A percentile compares a stretch with the other conserved stretches of the same genome.
These are phyloP conservation scores for Suillus lakei DNA, from an alignment of 768 basidiomycete genomes.

Conservation along the genomic window DNA sequence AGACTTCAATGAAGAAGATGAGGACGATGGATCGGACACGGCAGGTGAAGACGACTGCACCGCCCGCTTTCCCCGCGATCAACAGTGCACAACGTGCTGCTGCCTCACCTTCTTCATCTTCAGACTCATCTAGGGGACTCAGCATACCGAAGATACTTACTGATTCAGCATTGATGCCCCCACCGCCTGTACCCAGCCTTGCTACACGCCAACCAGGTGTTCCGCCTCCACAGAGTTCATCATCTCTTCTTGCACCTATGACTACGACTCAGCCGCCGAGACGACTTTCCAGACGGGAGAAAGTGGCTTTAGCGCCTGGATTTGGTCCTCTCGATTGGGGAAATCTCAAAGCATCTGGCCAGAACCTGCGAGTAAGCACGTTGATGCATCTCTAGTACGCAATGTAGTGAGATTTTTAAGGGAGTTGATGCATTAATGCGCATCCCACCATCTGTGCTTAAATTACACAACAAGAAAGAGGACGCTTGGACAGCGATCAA, in stretches of 20 bases:
- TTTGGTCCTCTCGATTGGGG: slow-evolving; percentile 96
- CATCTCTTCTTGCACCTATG: slow-evolving; percentile 58
- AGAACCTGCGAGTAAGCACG: slow-evolving; percentile 70
- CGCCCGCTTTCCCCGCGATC: slow-evolving; percentile 76
- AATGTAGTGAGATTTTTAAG: slow-evolving; percentile 42
- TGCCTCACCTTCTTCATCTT: slow-evolving; percentile 22
- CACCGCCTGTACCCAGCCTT: slow-evolving; percentile 48
- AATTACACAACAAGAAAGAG: slow-evolving; percentile 77
- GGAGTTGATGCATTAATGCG: slow-evolving; percentile 71
- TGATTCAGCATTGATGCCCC: slow-evolving; percentile 57
- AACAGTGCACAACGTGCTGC: slow-evolving; percentile 72
- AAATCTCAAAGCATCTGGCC: slow-evolving; percentile 78
- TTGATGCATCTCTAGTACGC: neutral
- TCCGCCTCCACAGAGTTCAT: slow-evolving; percentile 34
- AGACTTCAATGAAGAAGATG: slow-evolving; percentile 32
- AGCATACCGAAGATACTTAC: slow-evolving; percentile 40
- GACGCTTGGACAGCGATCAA: slow-evolving; percentile 95
- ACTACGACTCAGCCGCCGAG: slow-evolving; percentile 63
- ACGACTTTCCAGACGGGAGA: slow-evolving; percentile 66
- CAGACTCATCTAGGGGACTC: slow-evolving; percentile 4
- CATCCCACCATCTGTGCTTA: slow-evolving; percentile 77
- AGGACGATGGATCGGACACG: slow-evolving; percentile 43
- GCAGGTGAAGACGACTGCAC: slow-evolving; percentile 56
- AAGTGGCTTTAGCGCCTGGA: slow-evolving; percentile 91
- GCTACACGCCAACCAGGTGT: slow-evolving; percentile 41